Conservation (phyloP, 352 stramenopile species). For the Lagenidium giganteum region DNA sequence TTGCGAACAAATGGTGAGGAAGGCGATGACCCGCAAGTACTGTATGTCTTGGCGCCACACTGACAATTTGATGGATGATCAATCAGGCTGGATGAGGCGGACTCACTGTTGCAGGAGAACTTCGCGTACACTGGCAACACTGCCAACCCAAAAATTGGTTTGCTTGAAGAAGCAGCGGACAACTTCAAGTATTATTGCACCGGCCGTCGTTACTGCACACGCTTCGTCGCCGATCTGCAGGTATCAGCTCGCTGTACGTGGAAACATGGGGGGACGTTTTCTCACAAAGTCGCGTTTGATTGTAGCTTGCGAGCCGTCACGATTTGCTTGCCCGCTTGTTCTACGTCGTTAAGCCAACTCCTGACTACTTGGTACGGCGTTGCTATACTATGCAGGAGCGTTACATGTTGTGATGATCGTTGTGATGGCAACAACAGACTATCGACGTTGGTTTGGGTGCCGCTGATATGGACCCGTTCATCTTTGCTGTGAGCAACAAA, state of each 20-base stretch:
- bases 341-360: slow-evolving; percentile 31
- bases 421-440: slow-evolving; percentile 38
- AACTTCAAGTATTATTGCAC: slow-evolving; percentile 88
- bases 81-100: slow-evolving; percentile 63
- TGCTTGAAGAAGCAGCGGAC: slow-evolving; percentile 66
- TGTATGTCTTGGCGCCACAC: too few species aligned
- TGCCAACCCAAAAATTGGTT: slow-evolving; percentile 42
- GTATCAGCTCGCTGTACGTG: slow-evolving; percentile 13
- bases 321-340: slow-evolving; percentile 61
- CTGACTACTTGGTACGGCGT: slow-evolving; percentile 43
- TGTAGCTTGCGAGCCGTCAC: slow-evolving; percentile 44
- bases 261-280: slow-evolving; percentile 1
- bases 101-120: slow-evolving; percentile 58
- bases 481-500: slow-evolving; percentile 74
- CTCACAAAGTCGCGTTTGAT: neutral
- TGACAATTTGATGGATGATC: too few species aligned
- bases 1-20: slow-evolving; percentile 65
- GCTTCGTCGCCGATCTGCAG: slow-evolving; percentile 61
- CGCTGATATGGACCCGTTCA: slow-evolving; percentile 55
- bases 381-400: neutral
- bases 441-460: slow-evolving; percentile 64
- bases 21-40: too few species aligned
- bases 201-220: slow-evolving; percentile 68
- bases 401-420: neutral
- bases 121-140: slow-evolving; percentile 74